Evolutionary conservation across 2,329 filamentous ascomycete genomes (phyloP).

Genomic region (Clathrospora elynae): DNA sequence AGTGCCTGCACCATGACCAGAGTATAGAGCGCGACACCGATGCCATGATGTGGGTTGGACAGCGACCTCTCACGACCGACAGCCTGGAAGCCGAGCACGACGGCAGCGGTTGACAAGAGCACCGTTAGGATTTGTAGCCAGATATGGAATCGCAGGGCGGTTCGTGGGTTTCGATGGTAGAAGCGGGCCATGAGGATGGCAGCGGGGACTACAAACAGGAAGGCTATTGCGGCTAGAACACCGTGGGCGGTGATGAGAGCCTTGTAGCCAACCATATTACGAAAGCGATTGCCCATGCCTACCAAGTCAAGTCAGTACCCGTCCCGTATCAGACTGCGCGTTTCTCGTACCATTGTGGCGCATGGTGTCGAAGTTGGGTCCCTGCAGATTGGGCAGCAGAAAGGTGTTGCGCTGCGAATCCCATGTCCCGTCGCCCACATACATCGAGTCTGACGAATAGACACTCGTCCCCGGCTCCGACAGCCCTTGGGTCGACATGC

Average conservation of each 20-base stretch:
- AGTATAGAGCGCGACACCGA: constrained; percentile 78
- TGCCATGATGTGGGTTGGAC: constrained; percentile 84
- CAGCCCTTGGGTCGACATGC: constrained; percentile 51
- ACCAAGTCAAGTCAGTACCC: constrained; percentile 23
- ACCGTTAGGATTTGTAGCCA: constrained; percentile 74
- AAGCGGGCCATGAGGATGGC: constrained; percentile 78
- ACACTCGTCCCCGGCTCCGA: constrained; percentile 73
- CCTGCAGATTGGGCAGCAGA: constrained; percentile 75
- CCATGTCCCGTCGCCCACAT: constrained; percentile 83
- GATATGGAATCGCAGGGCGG: constrained; percentile 71
- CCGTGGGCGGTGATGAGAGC: constrained; percentile 72
- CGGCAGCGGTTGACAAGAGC: constrained; percentile 70
- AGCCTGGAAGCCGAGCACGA: constrained; percentile 77
- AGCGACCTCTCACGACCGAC: constrained; percentile 73
- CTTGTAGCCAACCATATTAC: constrained; percentile 71
- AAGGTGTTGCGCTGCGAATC: constrained; percentile 78
- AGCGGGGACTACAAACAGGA: constrained; percentile 72
- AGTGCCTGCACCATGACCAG: constrained; percentile 73
- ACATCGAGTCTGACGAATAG: constrained; percentile 75
- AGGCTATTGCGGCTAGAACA: constrained; percentile 72
- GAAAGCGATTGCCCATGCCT: constrained; percentile 85
- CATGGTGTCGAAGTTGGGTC: constrained; percentile 80
- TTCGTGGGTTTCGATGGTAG: constrained; percentile 65
- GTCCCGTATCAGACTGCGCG: background rate
- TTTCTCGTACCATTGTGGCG: constrained; percentile 72